Percentiles rank a stretch among this genome's conserved stretches.
Evolutionary conservation across 805 yeast species (phyloP).

Genomic region (Sugiyamaella boreocaroliniensis): DNA sequence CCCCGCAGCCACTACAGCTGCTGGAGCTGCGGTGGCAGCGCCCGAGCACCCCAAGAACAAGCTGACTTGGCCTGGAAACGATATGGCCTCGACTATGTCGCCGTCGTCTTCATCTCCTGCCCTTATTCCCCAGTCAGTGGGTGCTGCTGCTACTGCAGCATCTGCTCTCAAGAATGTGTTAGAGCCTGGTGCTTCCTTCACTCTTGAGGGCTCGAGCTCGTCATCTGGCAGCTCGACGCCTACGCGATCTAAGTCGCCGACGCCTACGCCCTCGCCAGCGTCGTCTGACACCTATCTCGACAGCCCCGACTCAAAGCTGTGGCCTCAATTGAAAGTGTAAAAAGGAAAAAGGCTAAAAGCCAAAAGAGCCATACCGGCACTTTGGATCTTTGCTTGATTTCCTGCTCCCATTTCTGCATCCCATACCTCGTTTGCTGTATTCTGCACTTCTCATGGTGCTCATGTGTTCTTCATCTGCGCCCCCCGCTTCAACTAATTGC

Average conservation of each 20-base stretch:
- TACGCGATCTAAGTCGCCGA: not conserved
- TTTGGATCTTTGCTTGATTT: too few relatives aligned
- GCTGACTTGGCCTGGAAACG: not conserved
- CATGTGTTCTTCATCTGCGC: not conserved
- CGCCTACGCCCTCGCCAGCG: not conserved
- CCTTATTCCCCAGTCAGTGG: constrained; percentile 6
- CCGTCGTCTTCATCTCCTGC: constrained; percentile 9
- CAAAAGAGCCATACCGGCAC: too few relatives aligned
- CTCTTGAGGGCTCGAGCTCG: not conserved
- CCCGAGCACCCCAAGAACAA: not conserved
- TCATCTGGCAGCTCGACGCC: not conserved
- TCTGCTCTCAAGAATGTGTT: not conserved
- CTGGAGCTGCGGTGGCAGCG: not conserved
- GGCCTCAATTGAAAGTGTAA: constrained; percentile 2
- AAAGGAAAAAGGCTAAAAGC: not conserved
- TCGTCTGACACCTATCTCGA: constrained; percentile 2
- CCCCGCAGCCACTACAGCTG: not conserved
- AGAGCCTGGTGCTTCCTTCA: not conserved
- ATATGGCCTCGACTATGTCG: not conserved
- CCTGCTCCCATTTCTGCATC: too few relatives aligned
- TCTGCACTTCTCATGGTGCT: not conserved
- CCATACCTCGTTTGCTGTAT: too few relatives aligned
- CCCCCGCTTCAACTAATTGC: not conserved
- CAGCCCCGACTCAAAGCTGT: not conserved
- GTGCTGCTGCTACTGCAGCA: constrained; percentile 8